Evolutionary conservation across 306 rosid species (phyloP), one percentile per base, ranked within the genome.

Genomic region (Vigna reflexopilosa): DNA sequence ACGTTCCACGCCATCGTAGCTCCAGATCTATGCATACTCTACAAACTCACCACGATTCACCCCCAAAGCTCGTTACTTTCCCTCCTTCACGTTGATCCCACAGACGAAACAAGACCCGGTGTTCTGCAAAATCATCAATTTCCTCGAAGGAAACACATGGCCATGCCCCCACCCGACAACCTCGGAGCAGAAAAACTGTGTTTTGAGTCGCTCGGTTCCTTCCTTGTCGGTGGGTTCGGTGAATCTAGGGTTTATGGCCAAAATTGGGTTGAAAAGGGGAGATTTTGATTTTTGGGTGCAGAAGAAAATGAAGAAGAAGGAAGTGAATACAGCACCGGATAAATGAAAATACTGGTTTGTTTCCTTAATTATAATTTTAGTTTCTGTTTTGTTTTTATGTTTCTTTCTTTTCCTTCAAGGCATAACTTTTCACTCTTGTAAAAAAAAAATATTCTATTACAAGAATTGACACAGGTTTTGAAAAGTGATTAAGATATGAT

Each of bases 1-100:
- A 96, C 98, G 73, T 96, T 96, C 99, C 99, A 96, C 61, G 99
- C 98, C 98, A 96, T 96, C 55, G 97, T 84, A 47, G 88, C 91
- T 66, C 96, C 99, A 91, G 98, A 96, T 96, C 99, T 96, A 88
- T 96, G 97, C 98, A 96, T 93, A 83, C 77, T 84, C 81, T 49
- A 67, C 13, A 77, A 67, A 49, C 47, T 62, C 57, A 80, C 82
- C 28, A 59, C 24, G 72, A 75, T 78, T 78, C 4, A 80, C 34
- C 40, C 24, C 32, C 54, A 72, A 85, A 78, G 76, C 12, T 70
- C 22, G 49, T 6, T 42, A 14, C 83, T 78, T 78, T 66, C 14
- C 67, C 20, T 0, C 49, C 11, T 28, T 77, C 30, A 16, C 24
- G 7, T 36, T 2, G 5, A 79, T 59, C 76, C 59, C 68, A 55